Conservation (phyloP, 371 early-diverging fungal genomes). For the Catenaria anguillulae region DNA sequence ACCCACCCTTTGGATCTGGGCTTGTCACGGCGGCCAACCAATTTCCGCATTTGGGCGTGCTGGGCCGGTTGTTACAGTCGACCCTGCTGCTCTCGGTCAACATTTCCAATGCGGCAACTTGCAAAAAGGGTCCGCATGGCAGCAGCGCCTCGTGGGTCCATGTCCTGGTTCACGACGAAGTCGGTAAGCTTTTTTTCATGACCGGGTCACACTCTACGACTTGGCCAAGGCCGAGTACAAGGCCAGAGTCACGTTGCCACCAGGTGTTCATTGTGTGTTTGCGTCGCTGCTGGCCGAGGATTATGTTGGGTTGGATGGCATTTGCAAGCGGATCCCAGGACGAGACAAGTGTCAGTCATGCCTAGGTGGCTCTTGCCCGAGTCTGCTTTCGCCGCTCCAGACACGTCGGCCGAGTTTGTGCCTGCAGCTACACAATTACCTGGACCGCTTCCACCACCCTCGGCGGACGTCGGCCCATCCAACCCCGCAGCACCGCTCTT, state of each 20-base stretch:
- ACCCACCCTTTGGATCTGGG: slow-evolving; percentile 4
- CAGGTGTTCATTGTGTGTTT: neutral
- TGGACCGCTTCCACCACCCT: too few species aligned
- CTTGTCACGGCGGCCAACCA: neutral
- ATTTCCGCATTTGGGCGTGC: neutral
- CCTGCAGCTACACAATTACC: too few species aligned
- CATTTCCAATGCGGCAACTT: slow-evolving; percentile 86
- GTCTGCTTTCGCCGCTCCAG: slow-evolving; percentile 57
- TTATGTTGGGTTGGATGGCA: slow-evolving; percentile 54
- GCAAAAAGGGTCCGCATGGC: slow-evolving; percentile 22
- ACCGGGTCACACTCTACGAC: neutral
- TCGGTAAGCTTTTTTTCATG: neutral
- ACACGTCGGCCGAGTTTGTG: slow-evolving; percentile 17
- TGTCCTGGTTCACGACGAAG: neutral
- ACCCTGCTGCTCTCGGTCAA: neutral
- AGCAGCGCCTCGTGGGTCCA: neutral
- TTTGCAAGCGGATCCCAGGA: neutral
- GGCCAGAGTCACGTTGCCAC: neutral
- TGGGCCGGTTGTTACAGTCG: neutral
- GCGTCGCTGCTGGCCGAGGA: neutral
- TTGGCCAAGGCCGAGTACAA: too few species aligned
- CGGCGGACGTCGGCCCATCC: neutral
- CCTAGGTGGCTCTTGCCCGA: neutral
- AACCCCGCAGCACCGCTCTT: neutral
- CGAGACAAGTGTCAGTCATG: slow-evolving; percentile 15